Evolutionary conservation across 78 protist species (phyloP).

Genomic region (Tieghemostelium lacteum): DNA sequence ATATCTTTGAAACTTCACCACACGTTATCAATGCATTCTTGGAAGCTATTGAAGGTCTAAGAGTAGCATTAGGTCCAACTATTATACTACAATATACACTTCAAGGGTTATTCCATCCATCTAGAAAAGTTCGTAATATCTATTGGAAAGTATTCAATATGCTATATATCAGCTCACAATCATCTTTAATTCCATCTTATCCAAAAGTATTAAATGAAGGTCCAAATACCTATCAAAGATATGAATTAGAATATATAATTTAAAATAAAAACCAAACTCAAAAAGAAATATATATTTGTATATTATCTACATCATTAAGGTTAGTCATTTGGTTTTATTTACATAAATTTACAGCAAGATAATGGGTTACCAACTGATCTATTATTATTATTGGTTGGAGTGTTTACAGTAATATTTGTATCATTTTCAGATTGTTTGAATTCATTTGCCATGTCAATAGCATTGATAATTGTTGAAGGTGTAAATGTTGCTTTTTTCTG

Average conservation of each 20-base stretch:
- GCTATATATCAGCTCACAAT: slow-evolving; percentile 91
- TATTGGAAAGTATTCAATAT: slow-evolving; percentile 99
- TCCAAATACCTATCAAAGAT: slow-evolving; percentile 65
- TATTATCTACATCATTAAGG: too few species aligned
- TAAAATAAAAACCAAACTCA: slow-evolving; percentile 19
- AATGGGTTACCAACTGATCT: too few species aligned
- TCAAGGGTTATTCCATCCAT: slow-evolving; percentile 97
- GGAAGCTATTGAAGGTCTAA: slow-evolving; percentile 98
- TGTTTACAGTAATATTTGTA: too few species aligned
- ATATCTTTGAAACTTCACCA: slow-evolving; percentile 98
- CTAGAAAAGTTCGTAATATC: slow-evolving; percentile 96
- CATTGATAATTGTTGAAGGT: too few species aligned
- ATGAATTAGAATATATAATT: slow-evolving; percentile 79
- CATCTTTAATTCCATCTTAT: slow-evolving; percentile 84
- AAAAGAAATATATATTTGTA: too few species aligned
- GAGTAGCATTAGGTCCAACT: slow-evolving; percentile 96
- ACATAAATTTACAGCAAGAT: too few species aligned
- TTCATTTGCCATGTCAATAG: too few species aligned
- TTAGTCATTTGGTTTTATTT: too few species aligned
- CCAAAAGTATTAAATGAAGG: slow-evolving; percentile 86
- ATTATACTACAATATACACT: slow-evolving; percentile 90
- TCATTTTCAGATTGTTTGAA: too few species aligned
- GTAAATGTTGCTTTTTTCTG: too few species aligned
- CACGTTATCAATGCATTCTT: slow-evolving; percentile 98
- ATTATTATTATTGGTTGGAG: too few species aligned